Base-by-base conservation (phyloP, 2,329 filamentous ascomycete species). In the Aspergillus viridinutans region DNA sequence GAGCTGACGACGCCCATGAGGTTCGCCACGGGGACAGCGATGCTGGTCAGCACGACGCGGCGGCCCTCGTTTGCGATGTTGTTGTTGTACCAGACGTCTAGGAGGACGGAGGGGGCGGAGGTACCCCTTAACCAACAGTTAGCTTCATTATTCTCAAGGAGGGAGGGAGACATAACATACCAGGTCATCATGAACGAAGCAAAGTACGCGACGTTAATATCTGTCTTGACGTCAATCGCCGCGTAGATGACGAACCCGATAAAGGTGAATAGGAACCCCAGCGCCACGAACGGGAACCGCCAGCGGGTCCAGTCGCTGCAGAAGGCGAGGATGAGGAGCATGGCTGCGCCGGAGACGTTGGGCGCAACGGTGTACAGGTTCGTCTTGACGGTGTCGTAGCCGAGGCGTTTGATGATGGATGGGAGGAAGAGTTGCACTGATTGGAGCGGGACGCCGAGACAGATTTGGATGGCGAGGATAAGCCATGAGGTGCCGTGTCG, bases 341-440 rank as follows among this genome's bases (percentile, higher is more conserved):
- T 86, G 0, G 83, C 82, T 0, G 89, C 88, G 1, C 90, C 90
- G 0, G 83, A 84, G 49, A 90, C 81, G 65, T 92, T 93, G 1
- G 90, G 90, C 0, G 90, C 90, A 0, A 93, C 89, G 0, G 90
- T 92, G 74, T 90, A 92, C 0, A 93, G 80, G 65, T 94, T 93
- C 0, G 89, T 92, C 65, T 85, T 84, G 58, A 85, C 79, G n/a
- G 77, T 80, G 52, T 69, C 62, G 67, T 82, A 85, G 9, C 79
- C 79, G 4, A 85, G 73, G 2, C 81, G 71, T 3, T 70, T 70
- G 20, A 85, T 77, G 59, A 86, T 86, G 60, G 84, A 81, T 0
- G 83, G 83, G 51, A 86, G 69, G 69, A 85, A 86, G 1, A 85
- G 76, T 0, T 76, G 72, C 3, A 85, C 82, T 3, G 78, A 81